Conservation (phyloP, 2,329 filamentous ascomycete genomes). For the Scopulariopsis brevicaulis region DNA sequence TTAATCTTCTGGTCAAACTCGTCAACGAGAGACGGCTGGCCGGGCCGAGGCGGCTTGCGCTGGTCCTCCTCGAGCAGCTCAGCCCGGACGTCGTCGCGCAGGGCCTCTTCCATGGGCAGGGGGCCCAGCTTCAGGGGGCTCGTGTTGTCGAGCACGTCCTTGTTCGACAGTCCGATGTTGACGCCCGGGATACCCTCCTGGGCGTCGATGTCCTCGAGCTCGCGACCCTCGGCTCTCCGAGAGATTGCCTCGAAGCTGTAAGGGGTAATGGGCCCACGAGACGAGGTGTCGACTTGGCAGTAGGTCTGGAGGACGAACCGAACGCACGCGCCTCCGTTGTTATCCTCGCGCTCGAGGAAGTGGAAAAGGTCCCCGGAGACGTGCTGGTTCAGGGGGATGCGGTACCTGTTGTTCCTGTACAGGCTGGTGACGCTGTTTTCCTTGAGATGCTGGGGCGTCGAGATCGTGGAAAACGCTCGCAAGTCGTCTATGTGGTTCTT, state of each 20-base stretch:
- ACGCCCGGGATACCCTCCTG: constrained; percentile 54
- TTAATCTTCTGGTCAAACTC: constrained; percentile 85
- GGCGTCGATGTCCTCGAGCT: constrained; percentile 51
- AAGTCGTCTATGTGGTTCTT: constrained; percentile 72
- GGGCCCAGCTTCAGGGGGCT: constrained; percentile 64
- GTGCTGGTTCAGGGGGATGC: constrained; percentile 77
- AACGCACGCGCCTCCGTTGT: constrained; percentile 69
- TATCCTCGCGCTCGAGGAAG: constrained; percentile 78
- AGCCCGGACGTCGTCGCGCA: constrained; percentile 75
- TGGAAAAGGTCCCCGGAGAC: constrained; percentile 75
- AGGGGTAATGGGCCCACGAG: constrained; percentile 51
- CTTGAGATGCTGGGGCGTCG: constrained; percentile 64
- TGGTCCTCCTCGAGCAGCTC: constrained; percentile 79
- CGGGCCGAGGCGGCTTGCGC: constrained; percentile 59
- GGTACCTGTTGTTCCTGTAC: constrained; percentile 80
- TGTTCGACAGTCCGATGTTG: constrained; percentile 50
- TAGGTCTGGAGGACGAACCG: constrained; percentile 57
- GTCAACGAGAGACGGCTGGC: constrained; percentile 65
- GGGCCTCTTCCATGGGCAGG: constrained; percentile 69
- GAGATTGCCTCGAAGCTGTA: constrained; percentile 52
- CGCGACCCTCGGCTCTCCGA: constrained; percentile 44
- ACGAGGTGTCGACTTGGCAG: constrained; percentile 46
- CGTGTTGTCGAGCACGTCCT: constrained; percentile 44
- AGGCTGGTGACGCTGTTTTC: constrained; percentile 69
- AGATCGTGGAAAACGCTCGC: constrained; percentile 60